Evolutionary conservation across 129 eudicot species (phyloP), one percentile per base, ranked within the genome.

Genomic region (Rutidosis leptorrhynchoides): DNA sequence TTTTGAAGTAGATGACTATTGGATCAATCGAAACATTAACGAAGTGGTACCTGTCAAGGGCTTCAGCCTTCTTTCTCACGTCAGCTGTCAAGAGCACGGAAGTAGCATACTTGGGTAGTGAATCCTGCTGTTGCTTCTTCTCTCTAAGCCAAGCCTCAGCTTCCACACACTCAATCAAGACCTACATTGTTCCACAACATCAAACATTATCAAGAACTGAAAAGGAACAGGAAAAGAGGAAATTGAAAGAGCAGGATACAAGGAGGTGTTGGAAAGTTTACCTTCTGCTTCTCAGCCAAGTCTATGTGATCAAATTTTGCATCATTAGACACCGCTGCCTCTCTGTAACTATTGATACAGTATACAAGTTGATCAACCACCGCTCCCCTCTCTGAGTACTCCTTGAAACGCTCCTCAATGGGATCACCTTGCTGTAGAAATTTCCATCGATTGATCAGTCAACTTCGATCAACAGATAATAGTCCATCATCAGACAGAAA

Each of bases 121-220:
- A 37, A 3, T 83, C 96, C 73, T 93, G 98, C 35, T 74, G 84
- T 43, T 82, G 96, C 74, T 67, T 64, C 51, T 83, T 80, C 84
- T 85, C 98, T 71, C 87, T 82, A 37, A 93, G 75, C 98, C 98
- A 93, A 58, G 74, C 84, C 66, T 93, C 96, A 0, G 84, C 98
- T 69, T 93, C 89, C 2, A 78, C 85, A 63, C 98, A 93, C 62
- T 89, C 98, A 1, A 71, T 78, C 75, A 93, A 62, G 24, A 92
- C 96, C 98, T n/a, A n/a, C n/a, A n/a, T n/a, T n/a, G n/a, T n/a
- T n/a, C n/a, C n/a, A n/a, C n/a, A n/a, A n/a, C n/a, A n/a, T n/a
- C n/a, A n/a, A n/a, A n/a, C n/a, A n/a, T n/a, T n/a, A n/a, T n/a
- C n/a, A n/a, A n/a, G n/a, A n/a, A n/a, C n/a, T 92, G 74, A 15